These are phyloP conservation scores for Arachnomyces sp. DNA, from an alignment of 2,329 filamentous ascomycete genomes.

Conservation along the genomic window DNA sequence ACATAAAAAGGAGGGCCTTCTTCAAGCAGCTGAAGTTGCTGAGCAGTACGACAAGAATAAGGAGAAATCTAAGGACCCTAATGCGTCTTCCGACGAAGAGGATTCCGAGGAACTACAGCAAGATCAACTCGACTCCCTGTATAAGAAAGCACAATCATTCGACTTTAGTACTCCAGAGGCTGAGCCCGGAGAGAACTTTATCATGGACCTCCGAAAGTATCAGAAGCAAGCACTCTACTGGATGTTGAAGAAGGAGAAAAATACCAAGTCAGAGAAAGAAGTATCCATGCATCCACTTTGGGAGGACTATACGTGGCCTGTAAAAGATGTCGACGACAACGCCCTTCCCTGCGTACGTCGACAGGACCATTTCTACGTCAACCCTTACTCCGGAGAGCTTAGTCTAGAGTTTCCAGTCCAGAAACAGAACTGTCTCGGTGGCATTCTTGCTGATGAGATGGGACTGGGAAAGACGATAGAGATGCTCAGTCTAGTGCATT, in stretches of 20 bases:
- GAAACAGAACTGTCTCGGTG: conserved; percentile 88
- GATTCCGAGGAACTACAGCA: conserved; percentile 89
- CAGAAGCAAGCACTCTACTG: conserved; percentile 92
- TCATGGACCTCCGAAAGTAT: conserved; percentile 77
- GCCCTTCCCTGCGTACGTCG: conserved; percentile 57
- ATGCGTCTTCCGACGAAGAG: conserved; percentile 55
- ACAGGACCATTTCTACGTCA: conserved; percentile 78
- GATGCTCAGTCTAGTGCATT: conserved; percentile 89
- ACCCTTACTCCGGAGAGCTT: conserved; percentile 91
- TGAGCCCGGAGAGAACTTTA: conserved; percentile 73
- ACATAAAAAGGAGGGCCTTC: conserved; percentile 71
- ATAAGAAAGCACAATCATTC: conserved; percentile 93
- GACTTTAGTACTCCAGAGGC: conserved; percentile 87
- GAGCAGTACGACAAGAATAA: conserved; percentile 63
- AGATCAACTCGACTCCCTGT: conserved; percentile 86
- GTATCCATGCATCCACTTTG: conserved; percentile 91
- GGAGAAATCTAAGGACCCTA: conserved; percentile 36
- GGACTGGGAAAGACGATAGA: conserved; percentile 97
- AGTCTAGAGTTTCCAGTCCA: conserved; percentile 87
- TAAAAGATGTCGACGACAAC: conserved; percentile 76
- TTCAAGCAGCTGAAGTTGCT: conserved; percentile 79
- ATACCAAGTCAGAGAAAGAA: conserved; percentile 61
- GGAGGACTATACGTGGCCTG: conserved; percentile 91
- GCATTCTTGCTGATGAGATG: conserved; percentile 93
- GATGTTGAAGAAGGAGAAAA: conserved; percentile 92